Percentiles rank a stretch among this genome's conserved stretches.
These are phyloP conservation scores for Eucalyptus caleyi DNA, from an alignment of 345 rosid species.

Conservation along the genomic window DNA sequence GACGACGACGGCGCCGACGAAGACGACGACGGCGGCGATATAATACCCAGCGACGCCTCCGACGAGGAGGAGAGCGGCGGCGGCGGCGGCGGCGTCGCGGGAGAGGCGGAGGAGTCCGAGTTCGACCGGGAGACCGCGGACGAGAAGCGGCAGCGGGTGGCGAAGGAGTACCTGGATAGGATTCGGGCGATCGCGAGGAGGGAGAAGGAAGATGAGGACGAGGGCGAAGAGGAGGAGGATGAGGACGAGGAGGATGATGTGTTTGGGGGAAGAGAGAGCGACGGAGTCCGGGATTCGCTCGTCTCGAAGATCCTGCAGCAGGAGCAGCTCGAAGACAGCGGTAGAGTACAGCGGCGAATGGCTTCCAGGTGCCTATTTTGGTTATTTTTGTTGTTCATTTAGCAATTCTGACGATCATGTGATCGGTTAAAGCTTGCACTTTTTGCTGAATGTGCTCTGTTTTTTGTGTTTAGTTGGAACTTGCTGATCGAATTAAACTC, in stretches of 20 bases:
- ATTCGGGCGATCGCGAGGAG: conserved; percentile 23
- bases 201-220: conserved; percentile 25
- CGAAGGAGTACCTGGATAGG: conserved; percentile 32
- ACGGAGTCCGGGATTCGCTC: conserved; percentile 44
- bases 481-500: not conserved
- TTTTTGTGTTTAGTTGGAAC: not conserved
- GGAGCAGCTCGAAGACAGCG: conserved; percentile 88
- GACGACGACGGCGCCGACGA: not conserved
- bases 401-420: not conserved
- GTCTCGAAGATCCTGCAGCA: conserved; percentile 59
- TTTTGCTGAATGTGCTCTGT: not conserved
- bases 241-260: conserved; percentile 25
- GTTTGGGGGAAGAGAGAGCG: conserved; percentile 35
- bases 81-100: conserved; percentile 10
- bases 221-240: conserved; percentile 33
- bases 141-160: conserved; percentile 67
- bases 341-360: conserved; percentile 54
- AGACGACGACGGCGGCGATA: not conserved
- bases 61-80: not conserved
- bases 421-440: not conserved
- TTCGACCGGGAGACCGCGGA: conserved; percentile 54
- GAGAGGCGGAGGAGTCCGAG: conserved; percentile 18
- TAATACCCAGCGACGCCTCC: not conserved
- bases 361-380: conserved; percentile 58
- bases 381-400: not conserved